Evolutionary conservation across 805 yeast genomes (phyloP).

Genomic region (Tetrapisispora phaffii): DNA sequence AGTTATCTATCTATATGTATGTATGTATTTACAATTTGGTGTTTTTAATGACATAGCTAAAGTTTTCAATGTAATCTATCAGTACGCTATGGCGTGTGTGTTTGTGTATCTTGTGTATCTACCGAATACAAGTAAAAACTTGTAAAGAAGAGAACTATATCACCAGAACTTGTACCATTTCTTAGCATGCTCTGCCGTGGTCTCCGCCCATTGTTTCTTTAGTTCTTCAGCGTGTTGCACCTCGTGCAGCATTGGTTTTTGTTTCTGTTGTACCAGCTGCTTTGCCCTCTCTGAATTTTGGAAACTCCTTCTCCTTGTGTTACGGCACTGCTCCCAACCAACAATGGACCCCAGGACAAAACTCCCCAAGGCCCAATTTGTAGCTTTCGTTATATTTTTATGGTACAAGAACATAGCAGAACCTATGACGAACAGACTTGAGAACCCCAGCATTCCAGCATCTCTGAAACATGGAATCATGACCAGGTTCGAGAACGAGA

Average conservation of each 20-base stretch:
- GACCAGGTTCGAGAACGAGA: slow-evolving; percentile 40
- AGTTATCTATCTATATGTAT: not conserved
- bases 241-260: slow-evolving; percentile 29
- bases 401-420: slow-evolving; percentile 58
- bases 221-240: slow-evolving; percentile 17
- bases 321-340: slow-evolving; percentile 90
- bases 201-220: slow-evolving; percentile 6
- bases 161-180: slow-evolving; percentile 28
- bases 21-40: not conserved
- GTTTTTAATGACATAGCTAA: not conserved
- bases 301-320: slow-evolving; percentile 54
- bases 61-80: not conserved
- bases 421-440: slow-evolving; percentile 61
- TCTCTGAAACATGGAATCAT: slow-evolving; percentile 72
- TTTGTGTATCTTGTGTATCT: too few species aligned
- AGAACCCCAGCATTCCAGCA: slow-evolving; percentile 66
- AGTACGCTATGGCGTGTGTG: too few species aligned
- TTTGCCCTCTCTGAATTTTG: slow-evolving; percentile 63
- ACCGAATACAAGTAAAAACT: too few species aligned
- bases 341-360: slow-evolving; percentile 68
- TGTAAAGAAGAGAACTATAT: too few species aligned
- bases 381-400: slow-evolving; percentile 49
- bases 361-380: slow-evolving; percentile 79
- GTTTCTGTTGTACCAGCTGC: slow-evolving; percentile 33
- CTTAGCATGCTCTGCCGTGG: slow-evolving; percentile 5